Percentiles rank a stretch among this genome's conserved stretches.
These are phyloP conservation scores for Rubroshorea leprosula DNA, from an alignment of 345 rosid genomes.

Conservation along the genomic window DNA sequence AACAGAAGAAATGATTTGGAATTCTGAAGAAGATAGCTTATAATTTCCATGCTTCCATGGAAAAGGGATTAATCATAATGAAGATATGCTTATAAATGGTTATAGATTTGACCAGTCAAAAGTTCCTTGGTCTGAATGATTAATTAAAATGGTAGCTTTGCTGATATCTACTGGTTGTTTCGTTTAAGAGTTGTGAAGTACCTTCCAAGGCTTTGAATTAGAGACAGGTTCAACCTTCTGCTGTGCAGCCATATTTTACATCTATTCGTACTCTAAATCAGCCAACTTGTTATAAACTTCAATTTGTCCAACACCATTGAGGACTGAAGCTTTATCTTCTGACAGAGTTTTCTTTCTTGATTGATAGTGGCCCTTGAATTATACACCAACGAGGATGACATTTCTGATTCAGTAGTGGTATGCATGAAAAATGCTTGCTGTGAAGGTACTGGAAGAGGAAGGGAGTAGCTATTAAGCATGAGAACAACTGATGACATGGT, in stretches of 20 bases:
- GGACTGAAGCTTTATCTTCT: not conserved
- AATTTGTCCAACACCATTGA: not conserved
- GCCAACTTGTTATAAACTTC: too few species aligned
- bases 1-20: not conserved
- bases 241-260: not conserved
- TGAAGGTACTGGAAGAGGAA: too few species aligned
- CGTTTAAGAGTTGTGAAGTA: too few species aligned
- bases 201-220: too few species aligned
- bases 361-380: not conserved
- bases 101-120: not conserved
- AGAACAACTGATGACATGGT: not conserved
- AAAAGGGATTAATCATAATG: not conserved
- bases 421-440: too few species aligned
- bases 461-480: too few species aligned
- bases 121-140: not conserved
- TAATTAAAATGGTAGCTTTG: not conserved
- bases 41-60: not conserved
- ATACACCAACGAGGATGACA: not conserved
- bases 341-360: not conserved
- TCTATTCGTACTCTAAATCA: too few species aligned
- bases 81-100: not conserved
- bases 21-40: not conserved
- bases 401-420: conserved; percentile 1
- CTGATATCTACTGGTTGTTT: not conserved
- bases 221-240: too few species aligned